Base-by-base conservation (phyloP, 805 yeast genomes). In the Lachancea nothofagi region DNA sequence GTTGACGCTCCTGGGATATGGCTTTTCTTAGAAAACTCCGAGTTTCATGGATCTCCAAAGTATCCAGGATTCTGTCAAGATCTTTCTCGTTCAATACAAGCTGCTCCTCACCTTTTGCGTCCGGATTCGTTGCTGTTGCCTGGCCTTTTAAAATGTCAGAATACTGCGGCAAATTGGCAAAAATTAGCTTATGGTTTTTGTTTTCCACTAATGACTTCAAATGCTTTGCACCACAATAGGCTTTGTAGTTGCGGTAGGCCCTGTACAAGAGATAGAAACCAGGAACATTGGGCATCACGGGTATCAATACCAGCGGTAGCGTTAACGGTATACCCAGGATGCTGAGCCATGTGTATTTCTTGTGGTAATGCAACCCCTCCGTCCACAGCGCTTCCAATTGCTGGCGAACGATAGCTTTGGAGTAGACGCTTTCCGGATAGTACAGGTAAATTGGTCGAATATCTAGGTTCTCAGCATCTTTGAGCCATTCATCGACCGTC, bases 251-350 rank as follows among this genome's bases (percentile, higher is more conserved):
- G 57, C 96, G 86, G 64, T 87, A 89, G 14, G 83, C 70, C 45
- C 97, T 70, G 57, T 83, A 89, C 2, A 83, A 70, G 30, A 89
- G 62, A 53, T 87, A 90, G 54, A 90, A 83, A 0, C 96, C 96
- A 0, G 97, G 97, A 15, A 89, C 75, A 52, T 89, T 89, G 15
- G 97, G 97, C 3, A 88, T 59, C n/a, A 89, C 69, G 0, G 97
- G 97, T 0, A 90, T 55, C 30, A 87, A 50, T 0, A 86, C 88
- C 30, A 89, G 59, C 2, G 97, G 97, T 2, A 86, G 50, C 0
- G 94, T 78, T 32, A 89, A 47, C 2, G 97, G 97, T 3, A 90
- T 61, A 3, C 78, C 78, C 12, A 80, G 43, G 1, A 75, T 69
- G 48, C 83, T 76, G 27, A 67, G 47, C 2, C 74, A 33, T 46